Conservation (phyloP, 345 rosid genomes). For the Excoecaria cochinchinensis region DNA sequence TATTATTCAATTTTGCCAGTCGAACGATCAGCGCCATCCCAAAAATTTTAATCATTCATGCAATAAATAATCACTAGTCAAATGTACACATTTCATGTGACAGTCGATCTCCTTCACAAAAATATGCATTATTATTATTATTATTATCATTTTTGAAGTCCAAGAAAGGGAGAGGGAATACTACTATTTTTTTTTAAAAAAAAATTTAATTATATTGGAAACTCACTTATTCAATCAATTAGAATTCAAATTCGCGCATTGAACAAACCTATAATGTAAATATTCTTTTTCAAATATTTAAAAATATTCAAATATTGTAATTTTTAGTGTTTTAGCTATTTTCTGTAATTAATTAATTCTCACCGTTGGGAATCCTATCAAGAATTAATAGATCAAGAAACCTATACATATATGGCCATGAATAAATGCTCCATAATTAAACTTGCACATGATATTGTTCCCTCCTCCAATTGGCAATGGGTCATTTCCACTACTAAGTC, state of each 20-base stretch:
- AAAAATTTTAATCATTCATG: no score
- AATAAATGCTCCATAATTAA: slow-evolving; percentile 50
- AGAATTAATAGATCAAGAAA: slow-evolving; percentile 11
- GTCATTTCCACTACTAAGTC: slow-evolving; percentile 21
- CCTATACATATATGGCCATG: slow-evolving; percentile 29
- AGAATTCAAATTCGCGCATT: no score
- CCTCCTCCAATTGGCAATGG: slow-evolving; percentile 29
- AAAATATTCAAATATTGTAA: no score
- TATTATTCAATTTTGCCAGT: not conserved
- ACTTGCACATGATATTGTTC: slow-evolving; percentile 61
- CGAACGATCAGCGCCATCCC: no score
- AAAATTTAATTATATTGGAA: no score
- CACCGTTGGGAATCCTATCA: not conserved
- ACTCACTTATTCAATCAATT: no score
- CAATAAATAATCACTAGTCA: slow-evolving; percentile 16
- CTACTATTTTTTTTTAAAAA: no score
- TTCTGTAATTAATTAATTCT: not conserved
- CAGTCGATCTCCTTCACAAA: not conserved
- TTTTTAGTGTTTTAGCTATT: no score
- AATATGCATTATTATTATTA: not conserved
- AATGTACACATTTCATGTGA: slow-evolving; percentile 3
- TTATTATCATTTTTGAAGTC: no score
- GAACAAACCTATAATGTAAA: no score
- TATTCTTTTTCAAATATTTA: no score
- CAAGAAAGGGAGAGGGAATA: no score